A percentile compares a stretch with the other conserved stretches of the same genome.
These are phyloP conservation scores for Eutrema yunnanense DNA, from an alignment of 345 rosid species.

Conservation along the genomic window DNA sequence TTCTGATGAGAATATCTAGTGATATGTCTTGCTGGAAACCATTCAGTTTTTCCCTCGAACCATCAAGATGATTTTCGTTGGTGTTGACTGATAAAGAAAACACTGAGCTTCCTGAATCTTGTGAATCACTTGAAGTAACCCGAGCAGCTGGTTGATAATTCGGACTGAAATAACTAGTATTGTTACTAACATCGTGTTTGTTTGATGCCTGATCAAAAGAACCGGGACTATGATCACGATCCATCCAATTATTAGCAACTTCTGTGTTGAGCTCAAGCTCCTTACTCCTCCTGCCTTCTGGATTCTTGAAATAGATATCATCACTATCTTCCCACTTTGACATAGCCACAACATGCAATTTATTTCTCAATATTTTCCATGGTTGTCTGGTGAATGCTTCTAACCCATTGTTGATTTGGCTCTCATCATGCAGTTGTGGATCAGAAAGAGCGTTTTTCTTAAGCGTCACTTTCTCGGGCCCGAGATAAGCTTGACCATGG, in stretches of 20 bases:
- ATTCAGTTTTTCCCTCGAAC: slow-evolving; percentile 15
- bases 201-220: slow-evolving; percentile 23
- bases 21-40: slow-evolving; percentile 26
- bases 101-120: slow-evolving; percentile 31
- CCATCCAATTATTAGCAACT: slow-evolving; percentile 18
- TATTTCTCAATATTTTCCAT: slow-evolving; percentile 33
- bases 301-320: slow-evolving; percentile 17
- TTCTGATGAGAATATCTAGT: slow-evolving; percentile 27
- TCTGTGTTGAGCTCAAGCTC: slow-evolving; percentile 23
- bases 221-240: slow-evolving; percentile 10
- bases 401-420: slow-evolving; percentile 30
- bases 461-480: slow-evolving; percentile 25
- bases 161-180: slow-evolving; percentile 20
- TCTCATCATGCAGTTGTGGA: slow-evolving; percentile 43
- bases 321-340: slow-evolving; percentile 38
- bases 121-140: slow-evolving; percentile 30
- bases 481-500: slow-evolving; percentile 26
- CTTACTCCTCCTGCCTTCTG: slow-evolving; percentile 3
- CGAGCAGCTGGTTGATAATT: slow-evolving; percentile 24
- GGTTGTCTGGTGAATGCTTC: slow-evolving; percentile 29
- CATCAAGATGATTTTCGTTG: slow-evolving; percentile 26
- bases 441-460: slow-evolving; percentile 57
- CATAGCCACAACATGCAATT: slow-evolving; percentile 36
- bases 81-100: slow-evolving; percentile 27
- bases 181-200: slow-evolving; percentile 8